Evolutionary conservation across 495 filamentous ascomycete species (phyloP).

Genomic region (Lichina pygmaea): DNA sequence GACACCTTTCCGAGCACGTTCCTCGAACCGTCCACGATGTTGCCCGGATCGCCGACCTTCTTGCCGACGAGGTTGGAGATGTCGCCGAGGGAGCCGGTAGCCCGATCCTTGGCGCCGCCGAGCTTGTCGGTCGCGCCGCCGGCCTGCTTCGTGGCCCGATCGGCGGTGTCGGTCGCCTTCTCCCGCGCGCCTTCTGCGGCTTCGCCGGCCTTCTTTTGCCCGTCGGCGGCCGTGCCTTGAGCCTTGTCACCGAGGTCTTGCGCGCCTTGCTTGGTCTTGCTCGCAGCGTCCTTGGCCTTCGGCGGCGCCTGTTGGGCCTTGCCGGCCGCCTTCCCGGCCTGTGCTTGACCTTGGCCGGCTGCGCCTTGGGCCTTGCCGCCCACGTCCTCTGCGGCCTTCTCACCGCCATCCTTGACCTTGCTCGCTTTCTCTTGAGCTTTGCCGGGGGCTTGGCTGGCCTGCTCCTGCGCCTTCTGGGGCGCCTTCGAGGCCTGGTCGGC

Average conservation of each 20-base stretch:
- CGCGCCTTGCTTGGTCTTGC: no score
- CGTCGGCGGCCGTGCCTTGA: background rate
- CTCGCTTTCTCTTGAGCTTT: constrained; percentile 8
- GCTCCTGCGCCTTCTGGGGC: background rate
- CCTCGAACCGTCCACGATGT: constrained; percentile 1
- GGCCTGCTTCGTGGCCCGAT: constrained; percentile 1
- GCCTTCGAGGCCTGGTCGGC: background rate
- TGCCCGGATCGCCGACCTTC: background rate
- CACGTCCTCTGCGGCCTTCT: constrained; percentile 19
- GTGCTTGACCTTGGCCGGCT: constrained; percentile 21
- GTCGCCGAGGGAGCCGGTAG: background rate
- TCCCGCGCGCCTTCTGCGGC: background rate
- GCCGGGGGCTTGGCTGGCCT: background rate
- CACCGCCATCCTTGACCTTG: constrained; percentile 23
- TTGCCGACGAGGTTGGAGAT: background rate
- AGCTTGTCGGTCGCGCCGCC: background rate
- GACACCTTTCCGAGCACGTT: background rate
- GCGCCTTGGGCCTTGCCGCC: constrained; percentile 21
- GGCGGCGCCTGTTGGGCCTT: constrained; percentile 18
- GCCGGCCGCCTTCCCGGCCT: constrained; percentile 17
- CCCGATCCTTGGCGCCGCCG: constrained; percentile 6
- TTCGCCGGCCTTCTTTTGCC: constrained; percentile 1
- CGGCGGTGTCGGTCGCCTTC: background rate
- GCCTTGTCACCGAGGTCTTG: background rate
- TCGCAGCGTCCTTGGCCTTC: no score